A percentile compares a stretch with the other conserved stretches of the same genome.
phyloP scores from a whole-genome alignment of 2,329 filamentous ascomycete genomes.

The Aspergillus latus region DNA sequence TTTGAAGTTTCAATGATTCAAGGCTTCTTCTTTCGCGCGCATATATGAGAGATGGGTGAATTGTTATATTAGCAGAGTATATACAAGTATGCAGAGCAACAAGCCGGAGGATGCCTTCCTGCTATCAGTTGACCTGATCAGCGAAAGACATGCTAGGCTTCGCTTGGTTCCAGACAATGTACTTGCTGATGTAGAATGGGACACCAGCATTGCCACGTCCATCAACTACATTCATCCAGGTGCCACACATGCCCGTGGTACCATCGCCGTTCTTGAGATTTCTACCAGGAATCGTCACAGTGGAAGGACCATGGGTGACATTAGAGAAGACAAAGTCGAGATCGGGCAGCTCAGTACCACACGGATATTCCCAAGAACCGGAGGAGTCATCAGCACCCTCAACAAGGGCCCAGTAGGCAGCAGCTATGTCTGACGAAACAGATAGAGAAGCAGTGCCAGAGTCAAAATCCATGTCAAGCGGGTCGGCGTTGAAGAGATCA shows the following conservation, averaged over 20 bases:
- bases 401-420: constrained; percentile 14
- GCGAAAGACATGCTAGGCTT: constrained; percentile 14
- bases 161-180: constrained; percentile 13
- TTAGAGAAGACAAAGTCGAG: constrained; percentile 12
- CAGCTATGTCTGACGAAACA: constrained; percentile 12
- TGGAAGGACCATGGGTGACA: constrained; percentile 8
- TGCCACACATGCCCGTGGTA: constrained; percentile 8
- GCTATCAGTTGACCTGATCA: constrained; percentile 6
- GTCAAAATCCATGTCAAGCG: constrained; percentile 14
- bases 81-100: neutral
- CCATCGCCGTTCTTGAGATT: constrained; percentile 11
- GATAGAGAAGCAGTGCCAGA: constrained; percentile 9
- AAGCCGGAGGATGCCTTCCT: neutral
- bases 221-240: constrained; percentile 14
- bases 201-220: constrained; percentile 12
- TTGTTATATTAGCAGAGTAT: neutral
- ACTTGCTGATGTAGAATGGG: constrained; percentile 12
- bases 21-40: too few species aligned
- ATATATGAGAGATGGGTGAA: too few species aligned
- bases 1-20: too few species aligned
- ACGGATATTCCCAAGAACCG: constrained; percentile 14
- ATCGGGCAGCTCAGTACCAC: constrained; percentile 11
- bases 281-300: constrained; percentile 9
- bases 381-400: constrained; percentile 9
- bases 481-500: constrained; percentile 1